Base-by-base conservation (phyloP, 179 eudicot species). In the Beta lomatogona region DNA sequence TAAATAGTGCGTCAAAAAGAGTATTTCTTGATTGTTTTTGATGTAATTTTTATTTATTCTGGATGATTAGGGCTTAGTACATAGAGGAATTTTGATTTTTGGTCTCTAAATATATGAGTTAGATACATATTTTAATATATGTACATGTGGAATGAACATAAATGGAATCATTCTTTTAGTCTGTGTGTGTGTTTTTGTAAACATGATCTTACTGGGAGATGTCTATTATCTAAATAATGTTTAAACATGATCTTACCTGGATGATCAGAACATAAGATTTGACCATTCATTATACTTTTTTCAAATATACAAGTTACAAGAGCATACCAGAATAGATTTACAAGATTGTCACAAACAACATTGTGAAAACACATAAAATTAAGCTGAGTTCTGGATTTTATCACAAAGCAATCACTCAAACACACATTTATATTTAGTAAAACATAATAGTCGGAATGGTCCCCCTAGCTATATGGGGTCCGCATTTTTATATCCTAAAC, bases 401-500 rank as follows among this genome's bases (percentile, higher is more conserved):
- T 48, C 57, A 25, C 78, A 75, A 15, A 58, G 64, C 15, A 55
- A 28, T 9, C 64, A 16, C 52, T 55, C 28, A 55, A 14, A 53
- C 44, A 55, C 0, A 18, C 50, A 54, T 10, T 45, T 36, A 25
- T 6, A 46, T 46, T 21, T 18, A 53, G 52, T 44, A 25, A 53
- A 46, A 12, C 50, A 18, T 36, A n/a, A 50, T 5, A 25, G 21
- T 6, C n/a, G 46, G 5, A 74, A 5, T 25, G 3, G 45, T 22
- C 3, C 48, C 64, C 77, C 58, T n/a, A 18, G 0, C 54, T 8
- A 71, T 15, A 21, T 22, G 22, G 16, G 28, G 10, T n/a, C 16
- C 0, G 4, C 19, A 48, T 68, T 91, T 68, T 91, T 88, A 95
- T 77, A 96, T 96, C 76, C 98, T 88, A 83, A 94, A 96, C 66